Percentiles rank a stretch among this genome's conserved stretches.
These are phyloP conservation scores for Sporisorium scitamineum DNA, from an alignment of 1,284 basidiomycete genomes.

Conservation along the genomic window DNA sequence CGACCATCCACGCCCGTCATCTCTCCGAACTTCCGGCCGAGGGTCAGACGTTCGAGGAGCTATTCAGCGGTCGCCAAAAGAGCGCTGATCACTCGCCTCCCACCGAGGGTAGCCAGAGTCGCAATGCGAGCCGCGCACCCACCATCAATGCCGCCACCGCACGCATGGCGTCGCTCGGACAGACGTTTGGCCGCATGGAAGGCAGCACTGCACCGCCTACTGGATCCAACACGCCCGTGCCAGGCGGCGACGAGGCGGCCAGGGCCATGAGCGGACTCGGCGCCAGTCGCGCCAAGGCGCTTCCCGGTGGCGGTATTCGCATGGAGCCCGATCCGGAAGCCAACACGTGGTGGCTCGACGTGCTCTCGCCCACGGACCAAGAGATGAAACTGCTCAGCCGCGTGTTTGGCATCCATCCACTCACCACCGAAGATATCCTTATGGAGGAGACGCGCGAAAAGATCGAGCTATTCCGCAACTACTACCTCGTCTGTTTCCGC, in stretches of 20 bases:
- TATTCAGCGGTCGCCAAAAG: constrained; percentile 78
- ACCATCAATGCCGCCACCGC: constrained; percentile 48
- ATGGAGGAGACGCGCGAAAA: constrained; percentile 99
- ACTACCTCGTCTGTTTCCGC: constrained; percentile 99
- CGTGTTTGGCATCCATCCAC: constrained; percentile 89
- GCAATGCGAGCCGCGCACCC: constrained; percentile 46
- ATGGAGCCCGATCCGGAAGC: constrained; percentile 73
- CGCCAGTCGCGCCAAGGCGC: constrained; percentile 40
- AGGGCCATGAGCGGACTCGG: constrained; percentile 31
- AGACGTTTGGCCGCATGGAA: constrained; percentile 51
- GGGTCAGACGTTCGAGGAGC: constrained; percentile 90
- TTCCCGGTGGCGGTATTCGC: constrained; percentile 61
- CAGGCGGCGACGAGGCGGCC: constrained; percentile 22
- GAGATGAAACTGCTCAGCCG: constrained; percentile 94
- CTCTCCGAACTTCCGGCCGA: constrained; percentile 93
- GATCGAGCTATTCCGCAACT: constrained; percentile 98
- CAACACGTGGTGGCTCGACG: constrained; percentile 97
- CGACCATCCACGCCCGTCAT: constrained; percentile 93
- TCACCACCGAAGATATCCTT: constrained; percentile 98
- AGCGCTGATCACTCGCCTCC: constrained; percentile 33
- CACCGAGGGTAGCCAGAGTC: constrained; percentile 46
- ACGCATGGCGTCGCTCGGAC: constrained; percentile 39
- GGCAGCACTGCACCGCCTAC: constrained; percentile 59
- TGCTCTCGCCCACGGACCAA: constrained; percentile 92
- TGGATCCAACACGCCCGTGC: constrained; percentile 57